phyloP scores from a whole-genome alignment of 768 basidiomycete species.

The Lepiota venenata region DNA sequence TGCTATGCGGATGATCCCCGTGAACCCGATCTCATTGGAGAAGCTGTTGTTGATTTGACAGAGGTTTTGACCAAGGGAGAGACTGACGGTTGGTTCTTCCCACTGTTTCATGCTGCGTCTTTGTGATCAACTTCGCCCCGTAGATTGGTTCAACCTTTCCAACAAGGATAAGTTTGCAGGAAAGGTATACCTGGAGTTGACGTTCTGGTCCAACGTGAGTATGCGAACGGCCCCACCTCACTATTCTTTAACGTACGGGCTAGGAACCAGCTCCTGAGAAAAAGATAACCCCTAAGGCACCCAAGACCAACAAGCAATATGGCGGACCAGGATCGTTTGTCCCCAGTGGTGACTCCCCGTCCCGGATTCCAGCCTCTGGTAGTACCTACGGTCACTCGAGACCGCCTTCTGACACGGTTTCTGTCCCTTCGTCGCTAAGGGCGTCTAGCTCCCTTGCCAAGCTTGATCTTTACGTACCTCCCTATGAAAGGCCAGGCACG shows the following conservation, averaged over 20 bases:
- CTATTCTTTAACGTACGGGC: conserved; percentile 7
- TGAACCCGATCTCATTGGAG: conserved; percentile 96
- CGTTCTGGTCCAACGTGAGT: conserved; percentile 93
- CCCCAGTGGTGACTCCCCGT: conserved; percentile 41
- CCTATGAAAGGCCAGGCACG: conserved; percentile 56
- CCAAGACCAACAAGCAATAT: conserved; percentile 58
- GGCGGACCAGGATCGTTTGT: conserved; percentile 78
- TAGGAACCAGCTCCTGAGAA: conserved; percentile 82
- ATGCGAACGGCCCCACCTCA: background rate
- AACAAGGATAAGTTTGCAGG: conserved; percentile 93
- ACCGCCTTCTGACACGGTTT: conserved; percentile 34
- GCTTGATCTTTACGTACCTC: conserved; percentile 69
- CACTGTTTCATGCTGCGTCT: background rate
- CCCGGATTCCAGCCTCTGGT: conserved; percentile 29
- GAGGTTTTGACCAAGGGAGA: conserved; percentile 93
- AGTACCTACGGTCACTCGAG: conserved; percentile 34
- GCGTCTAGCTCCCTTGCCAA: conserved; percentile 59
- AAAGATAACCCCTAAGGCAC: conserved; percentile 47
- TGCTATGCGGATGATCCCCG: conserved; percentile 95
- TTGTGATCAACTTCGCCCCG: background rate
- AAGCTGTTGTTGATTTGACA: conserved; percentile 81
- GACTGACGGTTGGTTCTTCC: conserved; percentile 75
- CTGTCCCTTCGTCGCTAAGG: conserved; percentile 55
- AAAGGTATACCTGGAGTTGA: conserved; percentile 94
- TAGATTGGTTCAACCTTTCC: conserved; percentile 93